These are phyloP conservation scores for Globisporangium radiosum DNA, from an alignment of 352 stramenopile species.

Conservation along the genomic window DNA sequence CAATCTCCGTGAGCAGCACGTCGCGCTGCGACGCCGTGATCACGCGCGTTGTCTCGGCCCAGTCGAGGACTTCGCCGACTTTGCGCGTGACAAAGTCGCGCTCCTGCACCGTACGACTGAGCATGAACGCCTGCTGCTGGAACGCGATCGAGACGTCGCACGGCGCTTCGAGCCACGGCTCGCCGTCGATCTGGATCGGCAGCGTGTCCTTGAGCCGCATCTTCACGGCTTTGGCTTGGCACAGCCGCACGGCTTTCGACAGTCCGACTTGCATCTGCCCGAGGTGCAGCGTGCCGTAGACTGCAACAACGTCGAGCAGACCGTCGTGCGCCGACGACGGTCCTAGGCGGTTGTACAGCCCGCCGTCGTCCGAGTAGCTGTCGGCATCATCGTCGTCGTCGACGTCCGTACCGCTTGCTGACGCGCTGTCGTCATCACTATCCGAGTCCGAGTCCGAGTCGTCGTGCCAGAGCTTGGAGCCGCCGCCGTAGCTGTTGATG, in stretches of 20 bases:
- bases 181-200: conserved; percentile 92
- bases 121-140: conserved; percentile 82
- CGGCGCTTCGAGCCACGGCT: conserved; percentile 89
- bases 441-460: conserved; percentile 48
- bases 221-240: conserved; percentile 58
- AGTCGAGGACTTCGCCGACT: conserved; percentile 79
- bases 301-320: conserved; percentile 90
- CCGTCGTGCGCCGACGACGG: conserved; percentile 84
- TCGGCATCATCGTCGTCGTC: conserved; percentile 21
- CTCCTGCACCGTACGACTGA: conserved; percentile 68
- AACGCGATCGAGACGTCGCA: conserved; percentile 81
- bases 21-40: conserved; percentile 68
- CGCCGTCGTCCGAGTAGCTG: conserved; percentile 22
- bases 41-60: conserved; percentile 67
- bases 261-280: conserved; percentile 91
- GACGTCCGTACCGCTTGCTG: conserved; percentile 33
- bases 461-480: conserved; percentile 85
- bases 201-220: conserved; percentile 57
- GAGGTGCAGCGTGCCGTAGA: conserved; percentile 91
- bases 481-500: conserved; percentile 85
- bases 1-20: conserved; percentile 65
- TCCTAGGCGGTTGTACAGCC: conserved; percentile 24
- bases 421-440: not conserved
- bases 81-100: conserved; percentile 73
- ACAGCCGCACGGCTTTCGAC: conserved; percentile 72